Evolutionary conservation across 176 grass and related monocot genomes (phyloP).

Genomic region (Zea mays): DNA sequence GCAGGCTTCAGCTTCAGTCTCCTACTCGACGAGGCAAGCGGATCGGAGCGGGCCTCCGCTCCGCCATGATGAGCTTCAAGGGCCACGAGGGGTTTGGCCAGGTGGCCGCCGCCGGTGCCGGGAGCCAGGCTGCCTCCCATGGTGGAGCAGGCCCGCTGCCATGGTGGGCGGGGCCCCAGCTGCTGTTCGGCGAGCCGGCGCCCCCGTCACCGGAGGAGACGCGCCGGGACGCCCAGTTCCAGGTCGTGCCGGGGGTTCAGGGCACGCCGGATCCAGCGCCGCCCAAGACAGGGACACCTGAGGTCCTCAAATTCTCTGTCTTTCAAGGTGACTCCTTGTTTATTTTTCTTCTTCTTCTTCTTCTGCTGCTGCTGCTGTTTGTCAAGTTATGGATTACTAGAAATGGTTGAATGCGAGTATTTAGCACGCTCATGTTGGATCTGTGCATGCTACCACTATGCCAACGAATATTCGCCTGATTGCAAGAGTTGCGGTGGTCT

Average conservation of each 20-base stretch:
- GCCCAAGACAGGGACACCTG: conserved; percentile 42
- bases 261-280: conserved; percentile 42
- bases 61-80: conserved; percentile 61
- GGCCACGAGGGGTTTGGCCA: conserved; percentile 43
- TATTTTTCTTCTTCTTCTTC: not conserved
- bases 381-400: not conserved
- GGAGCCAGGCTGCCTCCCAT: conserved; percentile 21
- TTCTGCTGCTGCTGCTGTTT: not conserved
- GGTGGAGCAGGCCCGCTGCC: conserved; percentile 39
- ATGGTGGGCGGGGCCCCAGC: conserved; percentile 72
- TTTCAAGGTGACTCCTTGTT: conserved; percentile 52
- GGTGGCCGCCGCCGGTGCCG: not conserved
- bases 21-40: not conserved
- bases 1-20: not conserved
- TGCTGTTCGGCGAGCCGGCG: conserved; percentile 57
- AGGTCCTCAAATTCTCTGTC: conserved; percentile 62
- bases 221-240: conserved; percentile 50
- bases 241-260: conserved; percentile 46
- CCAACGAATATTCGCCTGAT: not conserved
- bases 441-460: conserved; percentile 21
- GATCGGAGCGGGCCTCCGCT: not conserved
- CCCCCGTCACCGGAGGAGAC: conserved; percentile 42
- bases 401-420: not conserved
- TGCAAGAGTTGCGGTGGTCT: conserved; percentile 6
- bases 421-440: conserved; percentile 21